These are phyloP conservation scores for Peltaster fructicola DNA, from an alignment of 2,329 filamentous ascomycete species.

Conservation along the genomic window DNA sequence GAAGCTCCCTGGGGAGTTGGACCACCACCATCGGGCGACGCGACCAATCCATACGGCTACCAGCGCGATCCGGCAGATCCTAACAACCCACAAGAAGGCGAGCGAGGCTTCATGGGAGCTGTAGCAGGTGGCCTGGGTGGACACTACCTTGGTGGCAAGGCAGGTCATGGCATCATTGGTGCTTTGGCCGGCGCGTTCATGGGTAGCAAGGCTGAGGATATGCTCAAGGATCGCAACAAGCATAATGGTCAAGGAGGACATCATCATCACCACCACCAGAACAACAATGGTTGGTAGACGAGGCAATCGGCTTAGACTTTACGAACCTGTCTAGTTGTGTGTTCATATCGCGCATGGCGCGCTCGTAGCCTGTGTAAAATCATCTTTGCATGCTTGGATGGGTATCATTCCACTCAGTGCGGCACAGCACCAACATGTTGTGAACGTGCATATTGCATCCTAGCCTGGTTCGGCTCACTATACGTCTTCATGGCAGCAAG, in stretches of 20 bases:
- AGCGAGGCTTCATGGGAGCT: slow-evolving; percentile 40
- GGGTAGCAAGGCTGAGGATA: slow-evolving; percentile 38
- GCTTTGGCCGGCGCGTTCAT: slow-evolving; percentile 39
- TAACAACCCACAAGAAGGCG: slow-evolving; percentile 31
- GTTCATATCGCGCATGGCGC: too few relatives aligned
- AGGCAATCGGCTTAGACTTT: too few relatives aligned
- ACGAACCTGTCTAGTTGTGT: too few relatives aligned
- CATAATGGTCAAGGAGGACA: slow-evolving; percentile 4
- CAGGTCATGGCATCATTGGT: slow-evolving; percentile 40
- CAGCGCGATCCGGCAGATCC: slow-evolving; percentile 19
- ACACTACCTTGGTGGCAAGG: slow-evolving; percentile 37
- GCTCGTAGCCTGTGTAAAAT: too few relatives aligned
- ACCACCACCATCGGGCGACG: slow-evolving; percentile 19
- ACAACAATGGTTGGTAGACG: too few relatives aligned
- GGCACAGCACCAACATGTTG: too few relatives aligned
- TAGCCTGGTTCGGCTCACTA: too few relatives aligned
- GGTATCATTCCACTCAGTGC: too few relatives aligned
- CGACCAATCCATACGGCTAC: slow-evolving; percentile 21
- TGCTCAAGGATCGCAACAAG: slow-evolving; percentile 28
- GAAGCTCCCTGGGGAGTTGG: too few relatives aligned
- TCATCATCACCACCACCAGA: slow-evolving; percentile 5
- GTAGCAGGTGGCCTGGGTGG: slow-evolving; percentile 40
- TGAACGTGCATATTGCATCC: too few relatives aligned
- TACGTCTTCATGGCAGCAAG: too few relatives aligned
- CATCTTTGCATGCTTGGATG: too few relatives aligned